Evolutionary conservation across 2,329 filamentous ascomycete genomes (phyloP), one percentile per base, ranked within the genome.

Genomic region (Thielaviopsis punctulata): DNA sequence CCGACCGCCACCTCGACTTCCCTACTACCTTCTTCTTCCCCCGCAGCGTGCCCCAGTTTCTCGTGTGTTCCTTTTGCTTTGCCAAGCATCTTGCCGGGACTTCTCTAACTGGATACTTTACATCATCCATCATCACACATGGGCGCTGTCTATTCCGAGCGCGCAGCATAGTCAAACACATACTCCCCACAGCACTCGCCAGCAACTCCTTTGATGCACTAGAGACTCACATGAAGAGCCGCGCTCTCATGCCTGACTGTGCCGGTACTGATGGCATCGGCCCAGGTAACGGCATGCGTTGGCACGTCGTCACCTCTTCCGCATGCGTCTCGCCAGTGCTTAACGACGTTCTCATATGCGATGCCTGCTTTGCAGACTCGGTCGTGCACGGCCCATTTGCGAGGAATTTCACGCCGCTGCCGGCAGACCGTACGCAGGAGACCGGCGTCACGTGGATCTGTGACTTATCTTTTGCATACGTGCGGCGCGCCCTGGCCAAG

Each of bases 41-140:
- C 1, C 52, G 56, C 1, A 58, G 60, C 3, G 30, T 59, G 2
- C 61, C 64, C 0, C 57, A 60, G 1, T 68, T 63, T 22, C 52
- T 63, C 2, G 59, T 71, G 30, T 73, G 69, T 56, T 68, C 67
- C 1, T 59, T 62, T 21, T 73, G 70, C 56, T 65, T 69, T 30
- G 60, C 62, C 5, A 65, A 68, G 25, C 51, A 68, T 53, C 63
- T 72, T 12, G 54, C 61, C 21, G 21, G 51, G 0, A 68, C 65
- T 0, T 45, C 41, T 0, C 60, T 70, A 3, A 58, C 60, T 0
- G 18, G 48, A 0, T 51, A 60, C 0, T 71, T 72, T 18, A 15
- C 27, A 10, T 30, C 39, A 4, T 45, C 18, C 3, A 7, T 23
- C 21, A 10, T 50, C 21, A 6, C 22, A 22, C 36, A 41, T 22